Conservation (phyloP, 805 yeast genomes). For the Saturnispora saitoi region DNA sequence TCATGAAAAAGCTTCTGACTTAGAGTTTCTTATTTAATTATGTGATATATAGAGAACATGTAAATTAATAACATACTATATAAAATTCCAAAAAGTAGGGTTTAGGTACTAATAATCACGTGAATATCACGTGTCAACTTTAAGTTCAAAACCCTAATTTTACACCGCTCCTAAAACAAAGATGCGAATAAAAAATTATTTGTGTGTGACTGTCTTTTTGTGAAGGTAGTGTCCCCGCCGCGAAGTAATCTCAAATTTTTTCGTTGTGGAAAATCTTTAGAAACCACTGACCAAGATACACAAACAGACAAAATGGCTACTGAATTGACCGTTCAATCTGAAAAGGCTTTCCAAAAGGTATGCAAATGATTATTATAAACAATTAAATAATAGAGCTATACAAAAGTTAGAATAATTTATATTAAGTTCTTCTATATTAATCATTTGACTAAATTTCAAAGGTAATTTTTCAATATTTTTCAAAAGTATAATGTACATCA, state of each 20-base stretch:
- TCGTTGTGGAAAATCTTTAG: conserved; percentile 1
- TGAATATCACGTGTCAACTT: background rate
- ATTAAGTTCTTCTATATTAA: too few species aligned
- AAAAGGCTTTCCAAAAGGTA: conserved; percentile 99
- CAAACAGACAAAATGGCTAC: conserved; percentile 65
- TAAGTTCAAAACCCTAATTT: background rate
- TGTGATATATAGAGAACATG: background rate
- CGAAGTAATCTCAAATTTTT: conserved; percentile 3
- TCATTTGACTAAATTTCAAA: background rate
- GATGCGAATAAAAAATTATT: background rate
- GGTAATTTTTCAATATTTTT: background rate
- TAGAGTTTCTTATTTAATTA: conserved; percentile 3
- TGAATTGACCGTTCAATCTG: conserved; percentile 99
- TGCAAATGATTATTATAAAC: conserved; percentile 26
- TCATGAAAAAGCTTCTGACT: conserved; percentile 24
- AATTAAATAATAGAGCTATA: background rate
- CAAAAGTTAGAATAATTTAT: background rate
- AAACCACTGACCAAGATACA: conserved; percentile 5
- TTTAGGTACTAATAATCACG: conserved; percentile 2
- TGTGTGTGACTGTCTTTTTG: background rate
- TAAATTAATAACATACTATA: too few species aligned
- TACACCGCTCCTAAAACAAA: background rate
- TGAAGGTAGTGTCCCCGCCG: background rate
- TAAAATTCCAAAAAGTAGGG: too few species aligned
- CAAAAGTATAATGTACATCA: too few species aligned